Evolutionary conservation across 352 stramenopile genomes (phyloP).

Genomic region (Globisporangium parvum): DNA sequence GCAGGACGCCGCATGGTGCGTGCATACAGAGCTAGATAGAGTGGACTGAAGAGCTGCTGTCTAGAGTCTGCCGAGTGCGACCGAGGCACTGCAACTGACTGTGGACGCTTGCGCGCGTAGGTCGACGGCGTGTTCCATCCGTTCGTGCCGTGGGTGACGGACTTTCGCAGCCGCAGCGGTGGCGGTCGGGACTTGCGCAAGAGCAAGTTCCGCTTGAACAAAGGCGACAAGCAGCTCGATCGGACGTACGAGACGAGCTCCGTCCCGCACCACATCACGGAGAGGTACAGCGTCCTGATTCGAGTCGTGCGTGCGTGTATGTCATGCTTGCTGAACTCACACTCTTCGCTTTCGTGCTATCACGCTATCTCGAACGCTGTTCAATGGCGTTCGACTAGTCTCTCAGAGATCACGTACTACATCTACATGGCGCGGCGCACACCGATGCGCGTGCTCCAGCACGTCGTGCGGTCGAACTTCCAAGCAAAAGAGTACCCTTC

Average conservation of each 20-base stretch:
- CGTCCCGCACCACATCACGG: constrained; percentile 91
- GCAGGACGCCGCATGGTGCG: constrained; percentile 79
- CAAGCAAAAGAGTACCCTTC: constrained; percentile 92
- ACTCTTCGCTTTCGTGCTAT: neutral
- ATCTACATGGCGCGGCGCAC: constrained; percentile 93
- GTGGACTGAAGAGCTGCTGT: neutral
- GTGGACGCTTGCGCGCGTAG: constrained; percentile 15
- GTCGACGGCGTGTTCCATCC: constrained; percentile 83
- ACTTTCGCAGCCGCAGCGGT: constrained; percentile 62
- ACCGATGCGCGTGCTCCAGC: constrained; percentile 76
- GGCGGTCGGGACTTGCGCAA: constrained; percentile 88
- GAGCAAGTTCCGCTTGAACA: constrained; percentile 94
- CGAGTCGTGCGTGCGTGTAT: neutral
- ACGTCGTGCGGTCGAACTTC: constrained; percentile 90
- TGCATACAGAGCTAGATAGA: neutral
- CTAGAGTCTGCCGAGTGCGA: neutral
- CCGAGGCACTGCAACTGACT: neutral
- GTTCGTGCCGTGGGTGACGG: constrained; percentile 95
- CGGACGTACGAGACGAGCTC: constrained; percentile 84
- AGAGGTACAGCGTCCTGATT: constrained; percentile 42
- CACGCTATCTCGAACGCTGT: too few species aligned
- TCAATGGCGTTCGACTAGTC: constrained; percentile 10
- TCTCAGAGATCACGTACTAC: constrained; percentile 95
- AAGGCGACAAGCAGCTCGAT: constrained; percentile 91
- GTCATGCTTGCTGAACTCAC: neutral